Percentiles rank a stretch among this genome's conserved stretches.
Conservation (phyloP, 2,329 filamentous ascomycete genomes). For the Fusarium zealandicum region DNA sequence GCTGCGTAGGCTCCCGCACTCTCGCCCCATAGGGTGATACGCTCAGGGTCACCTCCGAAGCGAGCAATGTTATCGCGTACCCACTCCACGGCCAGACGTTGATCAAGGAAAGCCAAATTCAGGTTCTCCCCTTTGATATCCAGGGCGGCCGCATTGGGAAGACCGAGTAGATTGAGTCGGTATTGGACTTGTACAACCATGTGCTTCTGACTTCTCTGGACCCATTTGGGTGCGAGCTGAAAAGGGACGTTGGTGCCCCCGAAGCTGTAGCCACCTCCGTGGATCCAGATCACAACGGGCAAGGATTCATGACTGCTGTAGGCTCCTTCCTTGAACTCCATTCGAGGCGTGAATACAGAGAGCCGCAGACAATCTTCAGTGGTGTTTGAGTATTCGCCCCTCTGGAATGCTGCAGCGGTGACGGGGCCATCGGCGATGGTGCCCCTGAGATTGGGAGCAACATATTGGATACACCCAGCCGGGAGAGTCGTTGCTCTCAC, state of each 20-base stretch:
- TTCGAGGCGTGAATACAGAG: conserved; percentile 18
- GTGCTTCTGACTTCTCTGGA: conserved; percentile 28
- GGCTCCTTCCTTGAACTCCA: no score
- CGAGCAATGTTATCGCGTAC: conserved; percentile 25
- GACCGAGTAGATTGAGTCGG: conserved; percentile 24
- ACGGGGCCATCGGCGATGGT: conserved; percentile 4
- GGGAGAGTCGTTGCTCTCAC: conserved; percentile 2
- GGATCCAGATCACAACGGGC: neutral
- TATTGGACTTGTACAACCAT: conserved; percentile 32
- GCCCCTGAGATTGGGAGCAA: conserved; percentile 7
- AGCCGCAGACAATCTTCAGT: conserved; percentile 30
- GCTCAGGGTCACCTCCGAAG: conserved; percentile 28
- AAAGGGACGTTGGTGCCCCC: conserved; percentile 23
- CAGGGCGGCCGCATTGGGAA: conserved; percentile 19
- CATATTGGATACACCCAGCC: conserved; percentile 28
- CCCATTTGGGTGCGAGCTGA: conserved; percentile 23
- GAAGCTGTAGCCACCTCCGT: conserved; percentile 13
- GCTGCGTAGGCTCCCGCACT: conserved; percentile 26
- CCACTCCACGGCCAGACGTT: conserved; percentile 34
- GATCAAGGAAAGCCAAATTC: conserved; percentile 29
- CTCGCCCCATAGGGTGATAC: conserved; percentile 31
- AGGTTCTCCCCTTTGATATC: conserved; percentile 6
- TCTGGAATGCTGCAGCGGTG: conserved; percentile 22
- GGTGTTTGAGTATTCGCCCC: conserved; percentile 25
- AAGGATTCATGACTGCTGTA: neutral